Percentiles rank a stretch among this genome's conserved stretches.
These are phyloP conservation scores for Jacaranda mimosifolia DNA, from an alignment of 257 asterid species.

Conservation along the genomic window DNA sequence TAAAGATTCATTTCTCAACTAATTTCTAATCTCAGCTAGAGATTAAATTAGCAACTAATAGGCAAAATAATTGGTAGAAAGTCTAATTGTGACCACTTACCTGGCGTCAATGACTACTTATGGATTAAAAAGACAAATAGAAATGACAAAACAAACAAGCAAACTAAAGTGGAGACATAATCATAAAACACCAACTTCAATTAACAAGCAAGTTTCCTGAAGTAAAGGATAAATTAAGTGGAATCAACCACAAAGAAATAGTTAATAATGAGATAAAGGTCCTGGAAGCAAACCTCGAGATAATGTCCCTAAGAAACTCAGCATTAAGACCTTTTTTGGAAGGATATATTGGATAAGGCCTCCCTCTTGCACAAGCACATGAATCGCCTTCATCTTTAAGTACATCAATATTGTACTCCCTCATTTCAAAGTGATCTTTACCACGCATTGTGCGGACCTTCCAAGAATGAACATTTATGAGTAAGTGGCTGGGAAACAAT, in stretches of 20 bases:
- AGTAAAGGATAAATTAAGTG: neutral
- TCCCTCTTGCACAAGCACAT: slow-evolving; percentile 65
- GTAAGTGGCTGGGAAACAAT: slow-evolving; percentile 21
- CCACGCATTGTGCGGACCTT: slow-evolving; percentile 74
- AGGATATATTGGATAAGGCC: slow-evolving; percentile 95
- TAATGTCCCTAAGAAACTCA: slow-evolving; percentile 69
- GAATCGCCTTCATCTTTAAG: slow-evolving; percentile 74
- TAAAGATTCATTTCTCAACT: slow-evolving; percentile 18
- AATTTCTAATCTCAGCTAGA: neutral
- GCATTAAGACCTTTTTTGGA: slow-evolving; percentile 90
- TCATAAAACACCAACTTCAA: slow-evolving; percentile 11
- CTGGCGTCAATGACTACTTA: slow-evolving; percentile 9
- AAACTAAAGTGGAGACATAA: slow-evolving; percentile 18
- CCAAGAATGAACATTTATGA: slow-evolving; percentile 40
- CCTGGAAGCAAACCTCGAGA: slow-evolving; percentile 70
- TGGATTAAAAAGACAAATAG: slow-evolving; percentile 12
- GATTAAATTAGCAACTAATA: neutral
- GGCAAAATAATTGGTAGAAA: slow-evolving; percentile 14
- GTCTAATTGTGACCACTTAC: slow-evolving; percentile 7
- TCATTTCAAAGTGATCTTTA: slow-evolving; percentile 90
- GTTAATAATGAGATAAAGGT: slow-evolving; percentile 29
- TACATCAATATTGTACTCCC: slow-evolving; percentile 82
- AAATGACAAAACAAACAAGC: neutral
- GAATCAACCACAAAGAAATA: slow-evolving; percentile 27
- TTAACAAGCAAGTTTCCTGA: slow-evolving; percentile 4